phyloP scores from a whole-genome alignment of 73 alveolate genomes.

The Symbiodinium natans region DNA sequence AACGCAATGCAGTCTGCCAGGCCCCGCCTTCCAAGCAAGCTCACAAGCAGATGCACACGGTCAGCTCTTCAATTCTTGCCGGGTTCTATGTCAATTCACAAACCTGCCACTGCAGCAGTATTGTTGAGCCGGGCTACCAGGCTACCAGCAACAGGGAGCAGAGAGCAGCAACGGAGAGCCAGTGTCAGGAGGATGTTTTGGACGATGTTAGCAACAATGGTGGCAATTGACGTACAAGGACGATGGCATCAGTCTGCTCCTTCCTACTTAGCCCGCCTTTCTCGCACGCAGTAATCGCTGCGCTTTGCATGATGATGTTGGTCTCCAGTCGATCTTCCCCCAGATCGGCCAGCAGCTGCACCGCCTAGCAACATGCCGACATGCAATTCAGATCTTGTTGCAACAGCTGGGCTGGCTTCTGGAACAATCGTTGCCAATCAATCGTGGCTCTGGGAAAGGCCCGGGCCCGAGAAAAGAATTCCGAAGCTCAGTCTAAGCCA shows the following conservation, averaged over 20 bases:
- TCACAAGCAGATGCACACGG: neutral
- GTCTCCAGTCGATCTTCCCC: neutral
- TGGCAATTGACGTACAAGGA: neutral
- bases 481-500: no score
- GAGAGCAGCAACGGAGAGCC: no score
- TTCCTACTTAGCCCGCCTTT: neutral
- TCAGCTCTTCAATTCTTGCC: neutral
- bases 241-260: neutral
- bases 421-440: neutral
- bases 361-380: neutral
- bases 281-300: slow-evolving; percentile 40
- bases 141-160: no score
- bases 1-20: slow-evolving; percentile 32
- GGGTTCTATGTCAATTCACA: no score
- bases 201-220: no score
- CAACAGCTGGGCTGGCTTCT: no score
- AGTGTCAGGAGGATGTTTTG: no score
- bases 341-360: neutral
- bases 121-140: no score
- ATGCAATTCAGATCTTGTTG: no score
- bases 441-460: neutral
- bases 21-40: slow-evolving; percentile 45
- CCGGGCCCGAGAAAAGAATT: neutral
- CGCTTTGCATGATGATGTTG: slow-evolving; percentile 11
- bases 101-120: no score